Percentiles rank a stretch among this genome's conserved stretches.
Conservation (phyloP, 2,329 filamentous ascomycete genomes). For the Ceratocystis destructans region DNA sequence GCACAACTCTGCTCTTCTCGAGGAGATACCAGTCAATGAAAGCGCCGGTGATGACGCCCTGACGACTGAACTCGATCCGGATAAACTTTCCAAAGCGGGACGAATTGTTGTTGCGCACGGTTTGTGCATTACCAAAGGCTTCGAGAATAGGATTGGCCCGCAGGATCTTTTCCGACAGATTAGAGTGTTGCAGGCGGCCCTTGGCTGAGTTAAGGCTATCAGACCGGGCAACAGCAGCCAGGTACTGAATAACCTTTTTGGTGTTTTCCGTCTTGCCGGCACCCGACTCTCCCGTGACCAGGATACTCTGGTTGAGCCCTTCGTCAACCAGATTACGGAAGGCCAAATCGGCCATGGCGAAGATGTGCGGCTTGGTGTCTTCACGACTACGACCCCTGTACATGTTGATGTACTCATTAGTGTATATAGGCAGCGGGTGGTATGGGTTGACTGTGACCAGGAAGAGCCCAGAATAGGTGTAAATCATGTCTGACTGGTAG, state of each 20-base stretch:
- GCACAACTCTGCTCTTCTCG: slow-evolving; percentile 94
- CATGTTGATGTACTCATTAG: slow-evolving; percentile 94
- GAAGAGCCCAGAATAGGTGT: slow-evolving; percentile 95
- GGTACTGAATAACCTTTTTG: slow-evolving; percentile 97
- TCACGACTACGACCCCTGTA: slow-evolving; percentile 85
- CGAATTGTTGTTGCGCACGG: slow-evolving; percentile 94
- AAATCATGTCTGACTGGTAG: slow-evolving; percentile 93
- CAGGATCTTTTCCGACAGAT: slow-evolving; percentile 89
- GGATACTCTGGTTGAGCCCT: slow-evolving; percentile 88
- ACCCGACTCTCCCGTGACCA: slow-evolving; percentile 95
- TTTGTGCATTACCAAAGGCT: slow-evolving; percentile 96
- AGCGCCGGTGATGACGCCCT: slow-evolving; percentile 82
- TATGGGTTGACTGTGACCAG: slow-evolving; percentile 96
- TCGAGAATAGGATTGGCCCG: slow-evolving; percentile 94
- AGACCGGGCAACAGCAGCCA: slow-evolving; percentile 80
- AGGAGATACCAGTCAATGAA: slow-evolving; percentile 98
- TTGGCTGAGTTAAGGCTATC: slow-evolving; percentile 57
- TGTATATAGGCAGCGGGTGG: slow-evolving; percentile 86
- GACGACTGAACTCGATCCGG: slow-evolving; percentile 80
- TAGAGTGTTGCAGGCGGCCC: slow-evolving; percentile 53
- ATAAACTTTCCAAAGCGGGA: slow-evolving; percentile 99
- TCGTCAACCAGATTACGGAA: slow-evolving; percentile 94
- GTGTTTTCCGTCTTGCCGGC: slow-evolving; percentile 98
- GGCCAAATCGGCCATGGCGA: slow-evolving; percentile 91
- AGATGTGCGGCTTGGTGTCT: slow-evolving; percentile 94